These are phyloP conservation scores for Globisporangium nodosum DNA, from an alignment of 352 stramenopile species.

Conservation along the genomic window DNA sequence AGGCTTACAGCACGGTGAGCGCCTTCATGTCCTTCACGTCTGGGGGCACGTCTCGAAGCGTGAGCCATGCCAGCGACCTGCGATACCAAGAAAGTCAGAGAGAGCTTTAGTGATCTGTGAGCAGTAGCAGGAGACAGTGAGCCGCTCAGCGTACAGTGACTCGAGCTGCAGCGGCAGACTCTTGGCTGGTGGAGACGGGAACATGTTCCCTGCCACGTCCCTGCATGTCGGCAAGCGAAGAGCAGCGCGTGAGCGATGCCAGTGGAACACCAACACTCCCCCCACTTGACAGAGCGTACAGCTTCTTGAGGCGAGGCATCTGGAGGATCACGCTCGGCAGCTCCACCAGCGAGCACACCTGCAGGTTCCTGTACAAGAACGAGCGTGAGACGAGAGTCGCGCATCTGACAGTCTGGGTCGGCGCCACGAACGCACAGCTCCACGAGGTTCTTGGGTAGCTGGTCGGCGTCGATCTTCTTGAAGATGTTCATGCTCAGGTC, in stretches of 20 bases:
- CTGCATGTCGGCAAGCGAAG: neutral
- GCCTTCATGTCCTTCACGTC: conserved; percentile 16
- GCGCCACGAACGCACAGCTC: conserved; percentile 10
- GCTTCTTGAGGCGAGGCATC: conserved; percentile 25
- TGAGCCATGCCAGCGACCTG: conserved; percentile 7
- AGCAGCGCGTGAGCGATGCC: neutral
- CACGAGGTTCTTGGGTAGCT: conserved; percentile 13
- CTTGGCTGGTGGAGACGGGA: conserved; percentile 10
- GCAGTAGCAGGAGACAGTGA: neutral
- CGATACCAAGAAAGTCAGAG: neutral
- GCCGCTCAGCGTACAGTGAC: conserved; percentile 8
- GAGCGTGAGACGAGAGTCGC: neutral
- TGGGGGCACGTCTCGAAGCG: conserved; percentile 9
- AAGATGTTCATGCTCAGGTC: conserved; percentile 22
- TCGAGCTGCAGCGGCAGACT: conserved; percentile 20
- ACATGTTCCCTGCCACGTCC: conserved; percentile 20
- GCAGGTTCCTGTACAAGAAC: conserved; percentile 12
- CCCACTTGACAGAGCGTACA: conserved; percentile 14
- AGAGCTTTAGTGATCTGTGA: too few species aligned
- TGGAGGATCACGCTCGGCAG: conserved; percentile 25
- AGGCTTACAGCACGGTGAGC: conserved; percentile 20
- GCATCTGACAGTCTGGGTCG: too few species aligned
- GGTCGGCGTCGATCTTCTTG: conserved; percentile 8
- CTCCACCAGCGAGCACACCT: conserved; percentile 21
- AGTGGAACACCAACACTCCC: neutral